Conservation (phyloP, 306 rosid species). For the Glycine tomentella region DNA sequence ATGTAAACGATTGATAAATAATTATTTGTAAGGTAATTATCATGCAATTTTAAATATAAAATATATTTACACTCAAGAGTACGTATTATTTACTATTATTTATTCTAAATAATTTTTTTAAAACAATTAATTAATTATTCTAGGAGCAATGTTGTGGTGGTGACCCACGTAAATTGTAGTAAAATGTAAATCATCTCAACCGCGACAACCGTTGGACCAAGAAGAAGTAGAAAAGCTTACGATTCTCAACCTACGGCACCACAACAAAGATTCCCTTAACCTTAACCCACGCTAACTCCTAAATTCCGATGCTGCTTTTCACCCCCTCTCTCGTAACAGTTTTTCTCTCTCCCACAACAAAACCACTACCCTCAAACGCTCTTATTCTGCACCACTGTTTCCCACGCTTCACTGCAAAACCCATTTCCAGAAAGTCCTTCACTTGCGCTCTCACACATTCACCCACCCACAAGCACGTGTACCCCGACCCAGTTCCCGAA, state of each 20-base stretch:
- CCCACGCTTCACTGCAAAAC: constrained; percentile 20
- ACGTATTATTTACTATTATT: no score
- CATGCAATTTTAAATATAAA: no score
- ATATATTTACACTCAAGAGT: no score
- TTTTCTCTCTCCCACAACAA: constrained; percentile 46
- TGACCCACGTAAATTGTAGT: no score
- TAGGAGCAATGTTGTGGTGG: no score
- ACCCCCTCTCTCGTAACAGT: background rate
- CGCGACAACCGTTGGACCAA: background rate
- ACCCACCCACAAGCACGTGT: constrained; percentile 49
- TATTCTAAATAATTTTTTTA: no score
- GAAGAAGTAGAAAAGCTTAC: no score
- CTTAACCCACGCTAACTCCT: background rate
- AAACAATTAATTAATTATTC: no score
- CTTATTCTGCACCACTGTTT: constrained; percentile 36
- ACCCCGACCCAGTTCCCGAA: constrained; percentile 70
- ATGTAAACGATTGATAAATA: no score
- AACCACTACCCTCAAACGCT: constrained; percentile 28
- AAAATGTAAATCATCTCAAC: no score
- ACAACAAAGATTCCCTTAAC: background rate
- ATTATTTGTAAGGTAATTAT: no score
- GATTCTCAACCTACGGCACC: background rate
- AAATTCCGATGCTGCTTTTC: constrained; percentile 34
- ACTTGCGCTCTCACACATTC: constrained; percentile 40
- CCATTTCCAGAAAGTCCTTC: constrained; percentile 37